These are phyloP conservation scores for Amphirosellinia nigrospora DNA, from an alignment of 495 filamentous ascomycete species.

Conservation along the genomic window DNA sequence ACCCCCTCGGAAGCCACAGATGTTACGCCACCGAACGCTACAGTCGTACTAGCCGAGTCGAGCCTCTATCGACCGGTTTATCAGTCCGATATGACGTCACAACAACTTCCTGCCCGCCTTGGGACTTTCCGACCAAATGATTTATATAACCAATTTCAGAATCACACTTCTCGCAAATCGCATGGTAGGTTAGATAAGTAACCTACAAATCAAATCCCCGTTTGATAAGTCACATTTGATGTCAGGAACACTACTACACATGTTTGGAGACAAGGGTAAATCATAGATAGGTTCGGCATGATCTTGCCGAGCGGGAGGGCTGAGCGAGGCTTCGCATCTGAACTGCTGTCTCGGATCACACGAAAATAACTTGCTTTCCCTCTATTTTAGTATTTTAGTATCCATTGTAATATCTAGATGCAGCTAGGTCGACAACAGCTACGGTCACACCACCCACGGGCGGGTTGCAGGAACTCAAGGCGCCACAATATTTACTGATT, in stretches of 20 bases:
- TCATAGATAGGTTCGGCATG: constrained; percentile 13
- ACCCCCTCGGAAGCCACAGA: neutral
- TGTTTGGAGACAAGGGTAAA: neutral
- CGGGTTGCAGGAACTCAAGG: too few species aligned
- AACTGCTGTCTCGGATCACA: neutral
- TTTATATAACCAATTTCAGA: neutral
- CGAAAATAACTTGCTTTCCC: constrained; percentile 9
- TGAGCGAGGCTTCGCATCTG: neutral
- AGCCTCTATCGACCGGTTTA: neutral
- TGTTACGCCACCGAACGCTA: neutral
- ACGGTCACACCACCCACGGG: too few species aligned
- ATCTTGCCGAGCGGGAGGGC: constrained; percentile 16
- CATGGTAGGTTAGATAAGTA: too few species aligned
- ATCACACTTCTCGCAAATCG: neutral
- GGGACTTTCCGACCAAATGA: neutral
- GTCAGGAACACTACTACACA: neutral
- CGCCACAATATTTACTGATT: constrained; percentile 9
- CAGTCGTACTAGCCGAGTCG: neutral
- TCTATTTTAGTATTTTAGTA: neutral
- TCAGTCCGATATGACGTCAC: neutral
- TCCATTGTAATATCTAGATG: too few species aligned
- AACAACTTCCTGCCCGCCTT: neutral
- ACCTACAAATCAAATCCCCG: neutral
- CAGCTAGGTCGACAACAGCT: constrained; percentile 13
- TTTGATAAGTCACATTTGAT: too few species aligned